These are phyloP conservation scores for Pseudomicrostroma phylloplanum DNA, from an alignment of 1,284 basidiomycete species.

Conservation along the genomic window DNA sequence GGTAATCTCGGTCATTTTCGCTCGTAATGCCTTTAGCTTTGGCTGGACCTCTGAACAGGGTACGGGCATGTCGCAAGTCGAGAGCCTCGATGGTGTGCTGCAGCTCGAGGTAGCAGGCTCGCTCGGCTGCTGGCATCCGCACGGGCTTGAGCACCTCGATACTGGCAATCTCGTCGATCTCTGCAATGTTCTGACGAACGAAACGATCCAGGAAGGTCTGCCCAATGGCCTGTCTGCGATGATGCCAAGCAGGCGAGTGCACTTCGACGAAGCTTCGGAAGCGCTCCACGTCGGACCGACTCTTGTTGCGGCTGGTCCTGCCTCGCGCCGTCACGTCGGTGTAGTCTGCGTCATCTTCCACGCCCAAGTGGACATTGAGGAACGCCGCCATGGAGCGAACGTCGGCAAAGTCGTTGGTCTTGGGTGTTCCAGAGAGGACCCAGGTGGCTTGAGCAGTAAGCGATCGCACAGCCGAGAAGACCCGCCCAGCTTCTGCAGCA, in stretches of 20 bases:
- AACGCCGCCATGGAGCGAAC: constrained; percentile 62
- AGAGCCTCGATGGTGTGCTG: constrained; percentile 84
- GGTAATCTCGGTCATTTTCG: constrained; percentile 68
- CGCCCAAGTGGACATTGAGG: constrained; percentile 38
- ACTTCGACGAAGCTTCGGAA: constrained; percentile 96
- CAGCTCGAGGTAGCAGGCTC: constrained; percentile 89
- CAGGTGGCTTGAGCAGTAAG: constrained; percentile 74
- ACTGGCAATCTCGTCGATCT: constrained; percentile 89
- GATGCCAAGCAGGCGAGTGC: constrained; percentile 84
- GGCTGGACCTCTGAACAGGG: constrained; percentile 21
- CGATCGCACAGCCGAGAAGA: constrained; percentile 70
- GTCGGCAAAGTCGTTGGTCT: constrained; percentile 80
- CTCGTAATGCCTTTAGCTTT: constrained; percentile 15
- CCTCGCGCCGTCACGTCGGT: constrained; percentile 53
- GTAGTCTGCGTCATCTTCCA: constrained; percentile 74
- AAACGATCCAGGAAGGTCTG: constrained; percentile 62
- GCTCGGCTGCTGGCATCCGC: constrained; percentile 79
- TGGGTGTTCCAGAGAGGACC: constrained; percentile 94
- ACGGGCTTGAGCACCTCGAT: constrained; percentile 65
- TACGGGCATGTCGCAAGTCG: constrained; percentile 61
- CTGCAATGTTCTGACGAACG: constrained; percentile 73
- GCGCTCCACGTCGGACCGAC: constrained; percentile 80
- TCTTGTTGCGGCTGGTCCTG: constrained; percentile 67
- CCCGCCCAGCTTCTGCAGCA: constrained; percentile 60
- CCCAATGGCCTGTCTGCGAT: constrained; percentile 72